Evolutionary conservation across 1,139 yeast genomes (phyloP).

Genomic region (Diutina sp.): DNA sequence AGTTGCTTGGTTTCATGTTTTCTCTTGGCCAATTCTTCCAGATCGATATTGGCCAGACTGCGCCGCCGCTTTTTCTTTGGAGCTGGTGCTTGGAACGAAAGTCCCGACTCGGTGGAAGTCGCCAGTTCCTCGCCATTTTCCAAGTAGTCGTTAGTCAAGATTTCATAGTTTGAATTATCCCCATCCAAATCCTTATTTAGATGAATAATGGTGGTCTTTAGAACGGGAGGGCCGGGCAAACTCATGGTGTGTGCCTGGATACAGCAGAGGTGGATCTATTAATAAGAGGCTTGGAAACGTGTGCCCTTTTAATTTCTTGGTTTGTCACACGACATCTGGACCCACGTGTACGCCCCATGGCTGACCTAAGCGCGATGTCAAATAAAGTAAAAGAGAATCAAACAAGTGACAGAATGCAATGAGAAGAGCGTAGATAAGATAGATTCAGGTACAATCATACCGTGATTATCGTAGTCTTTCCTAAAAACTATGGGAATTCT

Average conservation of each 20-base stretch:
- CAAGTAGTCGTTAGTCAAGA: slow-evolving; percentile 26
- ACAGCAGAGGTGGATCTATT: neutral
- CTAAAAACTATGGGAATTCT: neutral
- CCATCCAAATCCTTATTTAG: slow-evolving; percentile 36
- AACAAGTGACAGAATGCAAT: neutral
- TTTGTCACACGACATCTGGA: slow-evolving; percentile 1
- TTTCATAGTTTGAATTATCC: slow-evolving; percentile 28
- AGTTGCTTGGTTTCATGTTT: slow-evolving; percentile 48
- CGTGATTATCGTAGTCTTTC: neutral
- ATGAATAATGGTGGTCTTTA: slow-evolving; percentile 51
- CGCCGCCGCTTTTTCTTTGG: slow-evolving; percentile 30
- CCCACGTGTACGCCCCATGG: slow-evolving; percentile 1
- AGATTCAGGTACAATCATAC: neutral
- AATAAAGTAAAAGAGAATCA: neutral
- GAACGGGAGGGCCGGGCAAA: slow-evolving; percentile 46
- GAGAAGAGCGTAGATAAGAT: neutral
- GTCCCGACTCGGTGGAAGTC: neutral
- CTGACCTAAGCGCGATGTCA: neutral
- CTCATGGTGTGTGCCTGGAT: neutral
- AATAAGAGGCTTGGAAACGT: neutral
- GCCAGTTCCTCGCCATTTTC: neutral
- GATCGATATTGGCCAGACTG: slow-evolving; percentile 30
- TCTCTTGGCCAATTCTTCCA: slow-evolving; percentile 42
- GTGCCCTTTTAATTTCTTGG: neutral
- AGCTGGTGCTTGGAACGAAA: neutral